A percentile compares a stretch with the other conserved stretches of the same genome.
These are phyloP conservation scores for Hirsutella minnesotensis DNA, from an alignment of 2,329 filamentous ascomycete genomes.

Conservation along the genomic window DNA sequence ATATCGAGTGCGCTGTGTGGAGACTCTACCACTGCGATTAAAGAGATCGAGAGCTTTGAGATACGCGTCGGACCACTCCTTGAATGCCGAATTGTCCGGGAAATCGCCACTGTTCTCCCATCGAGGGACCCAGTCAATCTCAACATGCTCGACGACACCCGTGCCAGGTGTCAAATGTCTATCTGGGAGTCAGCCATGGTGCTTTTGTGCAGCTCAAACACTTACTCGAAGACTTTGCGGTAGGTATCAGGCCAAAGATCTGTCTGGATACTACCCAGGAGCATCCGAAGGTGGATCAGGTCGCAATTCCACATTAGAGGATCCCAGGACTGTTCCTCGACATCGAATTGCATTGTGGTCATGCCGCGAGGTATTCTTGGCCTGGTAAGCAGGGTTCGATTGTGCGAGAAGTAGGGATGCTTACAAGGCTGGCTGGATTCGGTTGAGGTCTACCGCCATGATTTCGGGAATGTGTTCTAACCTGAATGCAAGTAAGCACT, in stretches of 20 bases:
- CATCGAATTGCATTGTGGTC: conserved; percentile 50
- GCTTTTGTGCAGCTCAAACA: neutral
- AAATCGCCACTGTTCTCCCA: conserved; percentile 59
- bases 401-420: conserved; percentile 3
- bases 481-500: conserved; percentile 8
- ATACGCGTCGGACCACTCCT: conserved; percentile 59
- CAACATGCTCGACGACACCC: conserved; percentile 76
- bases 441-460: conserved; percentile 27
- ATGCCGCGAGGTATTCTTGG: conserved; percentile 55
- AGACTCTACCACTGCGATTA: conserved; percentile 52
- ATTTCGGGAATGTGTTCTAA: conserved; percentile 15
- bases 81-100: conserved; percentile 42
- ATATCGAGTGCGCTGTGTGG: conserved; percentile 35
- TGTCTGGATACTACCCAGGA: conserved; percentile 63
- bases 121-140: conserved; percentile 72
- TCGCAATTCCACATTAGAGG: conserved; percentile 48
- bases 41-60: conserved; percentile 54
- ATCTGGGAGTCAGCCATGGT: neutral
- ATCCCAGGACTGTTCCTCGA: conserved; percentile 59
- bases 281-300: conserved; percentile 71
- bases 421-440: conserved; percentile 26
- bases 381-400: conserved; percentile 7
- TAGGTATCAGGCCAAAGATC: conserved; percentile 62
- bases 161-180: conserved; percentile 66
- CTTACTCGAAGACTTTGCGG: conserved; percentile 41